Base-by-base conservation (phyloP, 352 stramenopile species). In the Phytopythium delawarense region DNA sequence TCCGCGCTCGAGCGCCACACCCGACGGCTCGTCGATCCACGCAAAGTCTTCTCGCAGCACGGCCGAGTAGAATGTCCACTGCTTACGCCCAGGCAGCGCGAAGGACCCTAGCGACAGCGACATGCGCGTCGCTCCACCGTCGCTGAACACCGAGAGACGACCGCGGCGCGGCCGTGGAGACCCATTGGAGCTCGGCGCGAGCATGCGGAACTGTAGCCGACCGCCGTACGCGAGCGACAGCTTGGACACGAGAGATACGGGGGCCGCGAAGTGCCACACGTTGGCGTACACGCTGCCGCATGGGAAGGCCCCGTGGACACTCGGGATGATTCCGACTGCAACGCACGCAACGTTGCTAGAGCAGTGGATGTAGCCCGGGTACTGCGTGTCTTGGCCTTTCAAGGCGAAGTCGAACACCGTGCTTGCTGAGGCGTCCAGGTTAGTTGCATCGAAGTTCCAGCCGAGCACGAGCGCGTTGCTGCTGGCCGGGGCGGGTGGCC, bases 1-100 rank as follows among this genome's bases (percentile, higher is more conserved):
- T 0, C 28, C 55, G 0, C 64, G 53, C 44, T 68, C 57, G 4
- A 85, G n/a, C 18, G 69, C 11, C 7, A 40, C 39, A 6, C 81
- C 83, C 2, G 61, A 58, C 0, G 83, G 83, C 49, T 92, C 83
- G 4, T 66, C 62, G 57, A 92, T 78, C 83, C 81, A 92, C 0
- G 75, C 83, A 60, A 91, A 92, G 66, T 92, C 83, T 66, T 92
- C 81, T 1, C 83, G 79, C 18, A 92, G 62, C 4, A 92, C 62
- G 0, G 76, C 74, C 8, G 77, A 87, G 63, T 91, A 89, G 50
- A 72, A 76, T 2, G 79, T 88, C 83, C 83, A 92, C 5, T 49
- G 32, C n/a, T 63, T 74, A 0, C 61, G 46, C 1, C 23, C 61
- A 0, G 81, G 83, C 20, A 89, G 48, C 15, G 78, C 66, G 46